Evolutionary conservation across 257 asterid genomes (phyloP).

Genomic region (Solanum etuberosum): DNA sequence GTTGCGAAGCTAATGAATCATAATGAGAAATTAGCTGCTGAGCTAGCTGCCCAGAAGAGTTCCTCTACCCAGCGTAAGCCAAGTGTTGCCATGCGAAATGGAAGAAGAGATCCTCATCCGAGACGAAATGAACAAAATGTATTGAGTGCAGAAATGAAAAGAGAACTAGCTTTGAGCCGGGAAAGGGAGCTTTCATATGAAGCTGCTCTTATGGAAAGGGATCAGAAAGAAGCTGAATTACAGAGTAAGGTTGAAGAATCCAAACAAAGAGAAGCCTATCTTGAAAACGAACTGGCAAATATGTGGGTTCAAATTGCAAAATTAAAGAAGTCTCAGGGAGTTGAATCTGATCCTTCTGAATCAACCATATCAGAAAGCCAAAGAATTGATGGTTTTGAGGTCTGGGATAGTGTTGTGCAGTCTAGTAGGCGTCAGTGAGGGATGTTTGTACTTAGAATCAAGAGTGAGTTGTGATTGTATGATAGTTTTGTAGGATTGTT

Average conservation of each 20-base stretch:
- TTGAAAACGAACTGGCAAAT: conserved; percentile 93
- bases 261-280: conserved; percentile 85
- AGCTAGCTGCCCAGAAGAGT: conserved; percentile 60
- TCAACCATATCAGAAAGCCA: conserved; percentile 14
- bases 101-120: conserved; percentile 46
- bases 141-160: conserved; percentile 46
- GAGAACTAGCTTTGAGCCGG: conserved; percentile 60
- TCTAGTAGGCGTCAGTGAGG: not conserved
- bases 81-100: conserved; percentile 38
- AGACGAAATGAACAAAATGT: conserved; percentile 42
- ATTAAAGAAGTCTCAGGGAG: conserved; percentile 61
- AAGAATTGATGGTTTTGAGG: conserved; percentile 24
- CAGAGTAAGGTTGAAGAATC: conserved; percentile 88
- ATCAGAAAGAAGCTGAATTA: conserved; percentile 57
- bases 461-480: not conserved
- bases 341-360: conserved; percentile 36
- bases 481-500: not conserved
- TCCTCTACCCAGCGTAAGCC: conserved; percentile 60
- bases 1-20: conserved; percentile 96
- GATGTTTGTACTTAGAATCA: not conserved
- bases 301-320: conserved; percentile 96
- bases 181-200: conserved; percentile 79
- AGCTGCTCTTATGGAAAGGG: conserved; percentile 67
- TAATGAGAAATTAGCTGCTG: conserved; percentile 61
- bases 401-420: conserved; percentile 1